Evolutionary conservation across 495 filamentous ascomycete species (phyloP).

Genomic region (Recurvomyces mirabilis): DNA sequence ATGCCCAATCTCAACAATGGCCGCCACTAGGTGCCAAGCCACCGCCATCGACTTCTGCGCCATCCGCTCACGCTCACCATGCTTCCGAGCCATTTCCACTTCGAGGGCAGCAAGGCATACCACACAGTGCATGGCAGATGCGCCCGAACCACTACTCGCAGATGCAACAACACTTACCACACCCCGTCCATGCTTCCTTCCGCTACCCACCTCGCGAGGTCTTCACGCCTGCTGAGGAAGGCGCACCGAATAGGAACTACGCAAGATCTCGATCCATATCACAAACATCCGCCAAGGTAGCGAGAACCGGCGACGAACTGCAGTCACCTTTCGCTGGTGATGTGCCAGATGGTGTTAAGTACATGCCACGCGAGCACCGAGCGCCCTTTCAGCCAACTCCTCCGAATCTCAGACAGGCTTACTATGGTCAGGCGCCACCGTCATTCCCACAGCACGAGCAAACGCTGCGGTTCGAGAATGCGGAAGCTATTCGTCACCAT

Average conservation of each 20-base stretch:
- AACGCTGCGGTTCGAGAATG: slow-evolving; percentile 5
- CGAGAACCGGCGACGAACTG: neutral
- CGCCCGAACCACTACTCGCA: neutral
- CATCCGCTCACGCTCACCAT: slow-evolving; percentile 25
- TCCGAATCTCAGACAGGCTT: neutral
- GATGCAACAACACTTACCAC: neutral
- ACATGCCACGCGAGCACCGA: neutral
- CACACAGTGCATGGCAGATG: slow-evolving; percentile 2
- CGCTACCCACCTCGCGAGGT: slow-evolving; percentile 14
- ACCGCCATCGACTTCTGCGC: slow-evolving; percentile 15
- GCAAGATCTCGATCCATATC: slow-evolving; percentile 7
- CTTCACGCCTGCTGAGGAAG: slow-evolving; percentile 9
- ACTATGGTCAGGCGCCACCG: slow-evolving; percentile 8
- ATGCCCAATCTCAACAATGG: slow-evolving; percentile 15
- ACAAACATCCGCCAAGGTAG: slow-evolving; percentile 2
- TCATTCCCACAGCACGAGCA: neutral
- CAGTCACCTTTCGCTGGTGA: slow-evolving; percentile 1
- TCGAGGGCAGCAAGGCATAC: too few relatives aligned
- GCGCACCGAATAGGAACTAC: neutral
- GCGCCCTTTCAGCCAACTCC: neutral
- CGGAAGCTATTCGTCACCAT: slow-evolving; percentile 20
- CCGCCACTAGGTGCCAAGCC: neutral
- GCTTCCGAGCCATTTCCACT: slow-evolving; percentile 22
- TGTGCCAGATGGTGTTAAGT: neutral
- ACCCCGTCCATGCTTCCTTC: slow-evolving; percentile 1